Base-by-base conservation (phyloP, 805 yeast species). In the Saturnispora halmiae region DNA sequence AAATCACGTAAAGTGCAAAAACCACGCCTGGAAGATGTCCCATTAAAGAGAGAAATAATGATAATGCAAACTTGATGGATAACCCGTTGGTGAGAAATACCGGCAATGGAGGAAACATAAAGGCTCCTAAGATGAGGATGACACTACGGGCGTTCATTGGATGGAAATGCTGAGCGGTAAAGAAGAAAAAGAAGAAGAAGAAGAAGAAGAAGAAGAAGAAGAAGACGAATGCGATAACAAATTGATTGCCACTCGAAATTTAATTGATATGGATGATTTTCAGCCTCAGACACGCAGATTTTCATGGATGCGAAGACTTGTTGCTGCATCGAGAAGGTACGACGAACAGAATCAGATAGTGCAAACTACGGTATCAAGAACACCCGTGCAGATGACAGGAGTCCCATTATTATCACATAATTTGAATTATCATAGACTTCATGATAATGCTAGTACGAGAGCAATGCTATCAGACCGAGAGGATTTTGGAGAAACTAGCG, bases 21-120 rank as follows among this genome's bases (percentile, higher is more conserved):
- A 70, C 55, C 33, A 72, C 54, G 1, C 77, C 78, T 1, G 76
- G 75, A 30, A 73, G 45, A 48, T 70, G 73, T 2, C 75, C 76
- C 26, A 72, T 54, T 20, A 70, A 34, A 33, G 70, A 68, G 34
- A 73, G 61, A 21, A 67, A 35, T 20, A 71, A 54, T 40, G 66
- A 61, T 19, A 72, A 55, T 25, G 65, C 44, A 13, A 74, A 62
- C 48, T 81, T 83, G 26, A 63, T 53, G 2, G 80, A 65, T 49
- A 75, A 40, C 1, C 92, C 92, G 36, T 76, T 63, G 53, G 86
- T 67, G 28, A 79, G 66, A 57, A 77, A 60, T 9, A 82, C 87
- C 0, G 88, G 83, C 10, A 82, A 64, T 0, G 92, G 92, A 2
- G 94, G 92, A 53, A 79, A 67, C 38, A 82, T 65, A 37, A 80